Percentiles rank a stretch among this genome's conserved stretches.
phyloP scores from a whole-genome alignment of 805 yeast species.

The Wickerhamomyces sydowiorum region DNA sequence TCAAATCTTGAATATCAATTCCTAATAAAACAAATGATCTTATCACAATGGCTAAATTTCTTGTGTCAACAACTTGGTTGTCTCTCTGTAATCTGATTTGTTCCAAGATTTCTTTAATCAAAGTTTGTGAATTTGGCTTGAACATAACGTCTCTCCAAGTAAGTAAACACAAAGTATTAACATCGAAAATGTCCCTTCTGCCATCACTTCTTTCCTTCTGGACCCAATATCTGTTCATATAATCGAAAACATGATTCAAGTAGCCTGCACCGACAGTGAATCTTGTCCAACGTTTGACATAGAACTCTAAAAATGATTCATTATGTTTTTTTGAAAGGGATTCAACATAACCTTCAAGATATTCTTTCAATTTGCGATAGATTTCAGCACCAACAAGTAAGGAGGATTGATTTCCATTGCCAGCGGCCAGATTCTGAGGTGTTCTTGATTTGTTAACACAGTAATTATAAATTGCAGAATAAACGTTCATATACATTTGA shows the following conservation, averaged over 20 bases:
- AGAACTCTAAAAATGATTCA: slow-evolving; percentile 74
- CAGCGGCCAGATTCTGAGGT: slow-evolving; percentile 27
- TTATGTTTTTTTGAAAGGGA: slow-evolving; percentile 43
- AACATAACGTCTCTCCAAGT: slow-evolving; percentile 88
- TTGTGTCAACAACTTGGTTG: slow-evolving; percentile 66
- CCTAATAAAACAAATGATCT: slow-evolving; percentile 87
- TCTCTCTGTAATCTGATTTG: slow-evolving; percentile 76
- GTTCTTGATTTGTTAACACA: slow-evolving; percentile 75
- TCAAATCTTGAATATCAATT: slow-evolving; percentile 83
- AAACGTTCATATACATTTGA: slow-evolving; percentile 80
- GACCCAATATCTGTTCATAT: slow-evolving; percentile 97
- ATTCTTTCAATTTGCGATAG: slow-evolving; percentile 63
- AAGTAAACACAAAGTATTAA: slow-evolving; percentile 78
- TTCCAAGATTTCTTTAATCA: slow-evolving; percentile 68
- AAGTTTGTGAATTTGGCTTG: slow-evolving; percentile 48
- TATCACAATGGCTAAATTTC: slow-evolving; percentile 65
- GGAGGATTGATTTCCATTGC: slow-evolving; percentile 27
- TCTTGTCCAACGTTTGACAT: slow-evolving; percentile 84
- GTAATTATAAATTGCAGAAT: slow-evolving; percentile 88
- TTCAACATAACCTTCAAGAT: slow-evolving; percentile 55
- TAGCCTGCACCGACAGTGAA: slow-evolving; percentile 88
- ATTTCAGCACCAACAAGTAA: slow-evolving; percentile 84
- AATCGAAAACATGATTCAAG: slow-evolving; percentile 88
- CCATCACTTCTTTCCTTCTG: slow-evolving; percentile 94
- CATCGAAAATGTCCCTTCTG: slow-evolving; percentile 82